Conservation (phyloP, 169 alveolate genomes). For the Condylostoma magnum region DNA sequence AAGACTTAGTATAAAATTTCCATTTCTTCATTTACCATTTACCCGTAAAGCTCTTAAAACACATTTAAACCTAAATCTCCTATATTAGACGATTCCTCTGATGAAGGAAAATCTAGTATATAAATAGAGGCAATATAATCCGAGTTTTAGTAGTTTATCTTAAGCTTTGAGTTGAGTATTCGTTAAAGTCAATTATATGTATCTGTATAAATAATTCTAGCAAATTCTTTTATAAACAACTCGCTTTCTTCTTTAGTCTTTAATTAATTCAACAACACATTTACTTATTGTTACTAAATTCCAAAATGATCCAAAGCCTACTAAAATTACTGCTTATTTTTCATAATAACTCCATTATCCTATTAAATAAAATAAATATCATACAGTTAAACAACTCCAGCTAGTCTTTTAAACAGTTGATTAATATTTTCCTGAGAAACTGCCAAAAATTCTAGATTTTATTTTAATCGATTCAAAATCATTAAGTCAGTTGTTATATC, state of each 20-base stretch:
- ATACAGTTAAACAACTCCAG: slow-evolving; percentile 1
- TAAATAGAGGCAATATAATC: too few relatives aligned
- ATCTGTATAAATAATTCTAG: not conserved
- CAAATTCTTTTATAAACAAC: not conserved
- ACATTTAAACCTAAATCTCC: too few relatives aligned
- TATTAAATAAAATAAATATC: slow-evolving; percentile 8
- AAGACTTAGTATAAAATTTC: too few relatives aligned
- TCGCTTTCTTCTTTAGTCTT: slow-evolving; percentile 9
- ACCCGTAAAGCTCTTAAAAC: too few relatives aligned
- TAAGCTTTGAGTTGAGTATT: slow-evolving; percentile 12
- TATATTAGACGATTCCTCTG: too few relatives aligned
- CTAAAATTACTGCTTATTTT: not conserved
- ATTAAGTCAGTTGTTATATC: not conserved
- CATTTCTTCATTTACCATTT: too few relatives aligned
- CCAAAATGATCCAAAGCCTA: not conserved
- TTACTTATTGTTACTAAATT: not conserved
- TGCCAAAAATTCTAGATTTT: not conserved
- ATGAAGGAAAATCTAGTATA: too few relatives aligned
- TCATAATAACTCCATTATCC: not conserved
- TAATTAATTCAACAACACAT: not conserved
- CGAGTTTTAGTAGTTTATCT: too few relatives aligned
- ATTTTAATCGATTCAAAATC: not conserved
- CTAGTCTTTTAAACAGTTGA: not conserved
- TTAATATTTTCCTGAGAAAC: not conserved
- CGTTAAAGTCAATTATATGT: slow-evolving; percentile 2